Conservation (phyloP, 2,329 filamentous ascomycete species). For the Diaporthe ilicicola region DNA sequence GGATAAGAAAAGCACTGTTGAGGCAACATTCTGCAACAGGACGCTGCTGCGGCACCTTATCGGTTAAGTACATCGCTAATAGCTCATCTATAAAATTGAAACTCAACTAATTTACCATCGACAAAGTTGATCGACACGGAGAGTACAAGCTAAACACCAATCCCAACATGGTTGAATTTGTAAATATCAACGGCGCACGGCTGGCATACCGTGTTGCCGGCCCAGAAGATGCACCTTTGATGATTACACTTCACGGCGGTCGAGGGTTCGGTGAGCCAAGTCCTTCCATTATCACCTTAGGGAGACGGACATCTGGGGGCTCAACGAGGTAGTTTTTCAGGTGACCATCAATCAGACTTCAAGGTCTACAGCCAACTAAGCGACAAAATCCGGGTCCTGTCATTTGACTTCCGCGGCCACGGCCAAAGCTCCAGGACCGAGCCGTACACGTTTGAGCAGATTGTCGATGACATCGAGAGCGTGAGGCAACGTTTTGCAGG, state of each 20-base stretch:
- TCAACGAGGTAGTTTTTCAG: conserved; percentile 30
- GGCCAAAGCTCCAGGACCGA: conserved; percentile 45
- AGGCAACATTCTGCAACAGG: too few relatives aligned
- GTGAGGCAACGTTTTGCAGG: conserved; percentile 43
- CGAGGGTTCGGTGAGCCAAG: conserved; percentile 44
- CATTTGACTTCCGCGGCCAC: conserved; percentile 49
- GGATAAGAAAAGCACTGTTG: too few relatives aligned
- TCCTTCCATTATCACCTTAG: not conserved
- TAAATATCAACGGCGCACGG: conserved; percentile 45
- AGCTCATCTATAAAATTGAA: too few relatives aligned
- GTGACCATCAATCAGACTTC: conserved; percentile 46
- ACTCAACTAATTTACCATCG: too few relatives aligned
- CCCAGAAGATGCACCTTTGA: conserved; percentile 41
- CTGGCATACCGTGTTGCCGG: conserved; percentile 45
- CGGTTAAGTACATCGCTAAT: too few relatives aligned
- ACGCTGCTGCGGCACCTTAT: too few relatives aligned
- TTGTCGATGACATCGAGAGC: conserved; percentile 48
- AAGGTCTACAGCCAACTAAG: conserved; percentile 42
- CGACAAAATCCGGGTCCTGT: conserved; percentile 43
- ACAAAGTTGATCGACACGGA: not conserved
- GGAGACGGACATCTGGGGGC: too few relatives aligned
- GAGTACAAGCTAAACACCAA: not conserved
- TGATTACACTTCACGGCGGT: conserved; percentile 49
- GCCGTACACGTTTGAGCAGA: conserved; percentile 47
- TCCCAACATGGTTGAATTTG: conserved; percentile 35